Conservation (phyloP, 495 filamentous ascomycete genomes). For the Aspergillus egyptiacus region DNA sequence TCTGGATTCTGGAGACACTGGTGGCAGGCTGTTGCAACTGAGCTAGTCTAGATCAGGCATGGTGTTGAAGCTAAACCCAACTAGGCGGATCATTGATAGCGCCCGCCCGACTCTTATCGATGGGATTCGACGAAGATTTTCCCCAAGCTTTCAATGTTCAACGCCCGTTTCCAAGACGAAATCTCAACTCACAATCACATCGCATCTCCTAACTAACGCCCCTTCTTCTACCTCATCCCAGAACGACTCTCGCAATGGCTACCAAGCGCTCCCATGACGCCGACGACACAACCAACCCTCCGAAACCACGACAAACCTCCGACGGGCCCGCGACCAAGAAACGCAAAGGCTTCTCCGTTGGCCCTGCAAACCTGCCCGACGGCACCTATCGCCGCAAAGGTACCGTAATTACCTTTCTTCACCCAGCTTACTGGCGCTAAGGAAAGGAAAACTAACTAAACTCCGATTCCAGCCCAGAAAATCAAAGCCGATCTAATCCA, state of each 20-base stretch:
- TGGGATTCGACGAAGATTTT: constrained; percentile 6
- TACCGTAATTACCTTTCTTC: constrained; percentile 26
- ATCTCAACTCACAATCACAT: too few relatives aligned
- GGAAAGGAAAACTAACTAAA: constrained; percentile 6
- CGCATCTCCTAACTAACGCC: too few relatives aligned
- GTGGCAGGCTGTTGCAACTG: too few relatives aligned
- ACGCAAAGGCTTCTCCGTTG: constrained; percentile 69
- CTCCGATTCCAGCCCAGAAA: constrained; percentile 62
- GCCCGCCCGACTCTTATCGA: neutral
- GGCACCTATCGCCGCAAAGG: constrained; percentile 88
- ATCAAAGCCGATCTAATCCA: constrained; percentile 87
- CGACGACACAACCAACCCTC: constrained; percentile 23
- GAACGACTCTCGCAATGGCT: constrained; percentile 44
- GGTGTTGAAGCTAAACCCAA: neutral
- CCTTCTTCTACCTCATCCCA: too few relatives aligned
- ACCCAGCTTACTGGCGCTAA: too few relatives aligned
- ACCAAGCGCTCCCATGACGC: constrained; percentile 55
- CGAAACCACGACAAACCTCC: constrained; percentile 21
- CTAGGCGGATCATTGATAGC: neutral
- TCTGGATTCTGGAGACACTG: neutral
- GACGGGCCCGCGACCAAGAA: constrained; percentile 49
- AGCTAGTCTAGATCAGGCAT: neutral
- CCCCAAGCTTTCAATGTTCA: neutral
- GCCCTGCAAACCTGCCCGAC: constrained; percentile 89
- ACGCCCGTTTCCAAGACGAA: neutral